Conservation (phyloP, 169 alveolate species). For the Blepharisma undulans region DNA sequence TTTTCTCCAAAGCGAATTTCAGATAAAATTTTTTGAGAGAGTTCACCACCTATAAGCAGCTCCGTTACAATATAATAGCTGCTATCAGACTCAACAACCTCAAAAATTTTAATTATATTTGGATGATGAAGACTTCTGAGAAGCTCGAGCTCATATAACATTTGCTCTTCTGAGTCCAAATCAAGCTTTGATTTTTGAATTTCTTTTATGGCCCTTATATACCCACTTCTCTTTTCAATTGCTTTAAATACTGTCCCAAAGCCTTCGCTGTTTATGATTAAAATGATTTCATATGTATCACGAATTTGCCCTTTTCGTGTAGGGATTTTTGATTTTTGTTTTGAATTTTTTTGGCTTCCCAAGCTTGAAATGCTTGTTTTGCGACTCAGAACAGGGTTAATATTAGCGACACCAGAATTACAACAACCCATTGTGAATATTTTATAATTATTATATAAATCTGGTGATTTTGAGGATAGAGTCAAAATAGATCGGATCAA, state of each 20-base stretch:
- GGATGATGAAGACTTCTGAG: conserved; percentile 61
- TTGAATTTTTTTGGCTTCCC: neutral
- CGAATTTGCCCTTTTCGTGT: neutral
- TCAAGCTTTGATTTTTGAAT: neutral
- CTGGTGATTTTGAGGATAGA: neutral
- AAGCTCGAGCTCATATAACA: conserved; percentile 46
- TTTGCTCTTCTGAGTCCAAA: neutral
- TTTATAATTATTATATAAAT: too few relatives aligned
- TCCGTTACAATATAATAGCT: conserved; percentile 51
- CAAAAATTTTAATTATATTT: conserved; percentile 58
- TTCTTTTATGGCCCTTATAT: neutral
- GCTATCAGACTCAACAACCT: conserved; percentile 39
- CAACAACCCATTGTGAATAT: neutral
- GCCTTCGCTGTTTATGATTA: neutral
- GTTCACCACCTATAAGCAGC: conserved; percentile 52
- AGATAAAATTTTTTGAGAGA: neutral
- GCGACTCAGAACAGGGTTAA: neutral
- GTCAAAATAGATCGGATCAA: too few relatives aligned
- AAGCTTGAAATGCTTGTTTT: neutral
- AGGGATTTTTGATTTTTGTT: neutral
- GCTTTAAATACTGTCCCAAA: conserved; percentile 12
- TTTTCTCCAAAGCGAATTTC: neutral
- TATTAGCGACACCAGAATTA: neutral
- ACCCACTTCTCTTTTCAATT: neutral
- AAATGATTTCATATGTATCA: neutral